Percentiles rank a stretch among this genome's conserved stretches.
Conservation (phyloP, 192 early-diverging fungal genomes). For the Backusella sp. region DNA sequence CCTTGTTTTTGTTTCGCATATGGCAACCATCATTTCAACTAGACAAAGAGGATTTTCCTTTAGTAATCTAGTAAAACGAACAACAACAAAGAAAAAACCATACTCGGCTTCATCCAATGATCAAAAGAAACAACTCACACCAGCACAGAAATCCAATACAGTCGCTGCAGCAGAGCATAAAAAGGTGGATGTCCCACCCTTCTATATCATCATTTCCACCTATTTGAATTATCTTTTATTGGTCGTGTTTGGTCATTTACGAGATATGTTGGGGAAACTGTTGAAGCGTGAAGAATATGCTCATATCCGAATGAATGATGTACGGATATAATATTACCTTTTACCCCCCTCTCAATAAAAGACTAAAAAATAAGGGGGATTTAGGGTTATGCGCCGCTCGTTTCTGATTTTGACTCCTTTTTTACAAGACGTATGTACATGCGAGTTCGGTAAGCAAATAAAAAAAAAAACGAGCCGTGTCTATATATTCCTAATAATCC, state of each 20-base stretch:
- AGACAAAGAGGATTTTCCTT: conserved; percentile 19
- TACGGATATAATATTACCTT: background rate
- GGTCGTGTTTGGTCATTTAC: conserved; percentile 79
- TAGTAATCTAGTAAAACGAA: conserved; percentile 13
- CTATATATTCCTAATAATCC: background rate
- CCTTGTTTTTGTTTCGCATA: background rate
- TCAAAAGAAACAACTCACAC: conserved; percentile 18
- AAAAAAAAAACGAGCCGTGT: background rate
- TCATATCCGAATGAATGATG: conserved; percentile 51
- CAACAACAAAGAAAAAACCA: conserved; percentile 19
- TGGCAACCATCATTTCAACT: background rate
- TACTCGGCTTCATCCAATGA: conserved; percentile 35
- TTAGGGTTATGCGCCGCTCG: conserved; percentile 76
- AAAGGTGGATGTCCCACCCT: conserved; percentile 46
- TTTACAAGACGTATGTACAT: conserved; percentile 81
- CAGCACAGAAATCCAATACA: conserved; percentile 26
- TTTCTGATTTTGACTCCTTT: conserved; percentile 90
- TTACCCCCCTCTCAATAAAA: too few species aligned
- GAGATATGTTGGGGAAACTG: conserved; percentile 78
- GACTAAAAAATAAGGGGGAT: too few species aligned
- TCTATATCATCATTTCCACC: conserved; percentile 75
- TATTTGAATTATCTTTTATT: conserved; percentile 85
- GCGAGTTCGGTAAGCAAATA: conserved; percentile 54
- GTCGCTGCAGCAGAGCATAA: conserved; percentile 19
- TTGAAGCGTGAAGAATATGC: conserved; percentile 61